These are phyloP conservation scores for Hanseniaspora jakobsenii DNA, from an alignment of 805 yeast species.

Conservation along the genomic window DNA sequence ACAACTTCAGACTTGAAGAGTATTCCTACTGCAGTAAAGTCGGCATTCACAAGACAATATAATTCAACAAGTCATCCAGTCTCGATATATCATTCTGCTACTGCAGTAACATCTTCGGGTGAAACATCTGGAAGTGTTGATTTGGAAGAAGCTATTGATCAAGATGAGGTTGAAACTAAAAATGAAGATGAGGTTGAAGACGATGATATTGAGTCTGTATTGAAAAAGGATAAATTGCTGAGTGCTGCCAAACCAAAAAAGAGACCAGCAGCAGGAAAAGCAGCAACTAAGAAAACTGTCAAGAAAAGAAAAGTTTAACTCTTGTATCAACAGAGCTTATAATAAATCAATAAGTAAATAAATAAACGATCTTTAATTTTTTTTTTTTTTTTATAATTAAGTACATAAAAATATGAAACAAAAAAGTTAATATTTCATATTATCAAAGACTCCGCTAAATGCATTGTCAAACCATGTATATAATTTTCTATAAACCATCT, in stretches of 20 bases:
- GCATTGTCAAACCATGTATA: slow-evolving; percentile 56
- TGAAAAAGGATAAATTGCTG: slow-evolving; percentile 30
- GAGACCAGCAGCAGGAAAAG: slow-evolving; percentile 18
- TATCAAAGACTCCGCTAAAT: slow-evolving; percentile 33
- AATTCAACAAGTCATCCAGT: slow-evolving; percentile 70
- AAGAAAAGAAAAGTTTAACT: slow-evolving; percentile 20
- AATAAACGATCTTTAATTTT: slow-evolving; percentile 25
- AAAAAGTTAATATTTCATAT: neutral
- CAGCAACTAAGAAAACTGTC: slow-evolving; percentile 16
- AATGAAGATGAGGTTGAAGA: slow-evolving; percentile 25
- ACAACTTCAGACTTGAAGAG: slow-evolving; percentile 41
- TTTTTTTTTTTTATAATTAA: neutral
- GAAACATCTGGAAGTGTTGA: slow-evolving; percentile 24
- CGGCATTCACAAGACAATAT: slow-evolving; percentile 78
- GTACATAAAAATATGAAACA: no score
- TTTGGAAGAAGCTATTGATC: slow-evolving; percentile 30
- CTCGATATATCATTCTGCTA: slow-evolving; percentile 67
- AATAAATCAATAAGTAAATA: slow-evolving; percentile 5
- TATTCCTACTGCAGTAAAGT: slow-evolving; percentile 64
- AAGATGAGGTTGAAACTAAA: slow-evolving; percentile 23
- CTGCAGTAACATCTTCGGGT: slow-evolving; percentile 24
- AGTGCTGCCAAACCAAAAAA: slow-evolving; percentile 22
- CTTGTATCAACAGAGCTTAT: neutral
- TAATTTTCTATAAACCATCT: slow-evolving; percentile 59
- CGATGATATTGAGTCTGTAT: slow-evolving; percentile 23